These are phyloP conservation scores for Lipomyces chichibuensis DNA, from an alignment of 805 yeast species.

Conservation along the genomic window DNA sequence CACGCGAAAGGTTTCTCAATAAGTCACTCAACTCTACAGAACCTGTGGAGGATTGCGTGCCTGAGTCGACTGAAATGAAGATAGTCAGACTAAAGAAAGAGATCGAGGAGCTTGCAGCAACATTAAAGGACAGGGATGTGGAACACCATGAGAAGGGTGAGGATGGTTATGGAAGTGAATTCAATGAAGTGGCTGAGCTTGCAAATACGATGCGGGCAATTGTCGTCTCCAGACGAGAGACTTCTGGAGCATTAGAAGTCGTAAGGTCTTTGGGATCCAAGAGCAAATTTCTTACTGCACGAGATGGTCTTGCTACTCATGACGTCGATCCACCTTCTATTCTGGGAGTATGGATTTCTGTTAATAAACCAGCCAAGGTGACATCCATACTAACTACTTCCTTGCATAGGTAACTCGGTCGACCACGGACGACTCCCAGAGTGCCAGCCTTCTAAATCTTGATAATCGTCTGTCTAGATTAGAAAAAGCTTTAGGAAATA, in stretches of 20 bases:
- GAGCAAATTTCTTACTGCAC: not conserved
- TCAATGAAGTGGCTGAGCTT: conserved; percentile 1
- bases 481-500: conserved; percentile 22
- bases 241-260: not conserved
- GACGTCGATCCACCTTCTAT: not conserved
- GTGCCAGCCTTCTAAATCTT: conserved; percentile 1
- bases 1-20: conserved; percentile 30
- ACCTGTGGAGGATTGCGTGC: not conserved
- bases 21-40: not conserved
- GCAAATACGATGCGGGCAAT: not conserved
- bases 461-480: conserved; percentile 23
- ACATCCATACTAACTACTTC: not conserved
- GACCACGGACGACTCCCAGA: not conserved
- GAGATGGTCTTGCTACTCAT: not conserved
- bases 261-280: not conserved
- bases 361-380: not conserved
- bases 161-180: not conserved
- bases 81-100: conserved; percentile 22
- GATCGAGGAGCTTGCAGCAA: conserved; percentile 20
- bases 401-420: conserved; percentile 3
- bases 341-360: not conserved
- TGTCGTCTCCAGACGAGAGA: not conserved
- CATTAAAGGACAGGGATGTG: not conserved
- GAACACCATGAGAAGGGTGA: not conserved
- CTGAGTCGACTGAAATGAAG: conserved; percentile 22